These are phyloP conservation scores for Didymella keratinophila DNA, from an alignment of 2,329 filamentous ascomycete genomes.

Conservation along the genomic window DNA sequence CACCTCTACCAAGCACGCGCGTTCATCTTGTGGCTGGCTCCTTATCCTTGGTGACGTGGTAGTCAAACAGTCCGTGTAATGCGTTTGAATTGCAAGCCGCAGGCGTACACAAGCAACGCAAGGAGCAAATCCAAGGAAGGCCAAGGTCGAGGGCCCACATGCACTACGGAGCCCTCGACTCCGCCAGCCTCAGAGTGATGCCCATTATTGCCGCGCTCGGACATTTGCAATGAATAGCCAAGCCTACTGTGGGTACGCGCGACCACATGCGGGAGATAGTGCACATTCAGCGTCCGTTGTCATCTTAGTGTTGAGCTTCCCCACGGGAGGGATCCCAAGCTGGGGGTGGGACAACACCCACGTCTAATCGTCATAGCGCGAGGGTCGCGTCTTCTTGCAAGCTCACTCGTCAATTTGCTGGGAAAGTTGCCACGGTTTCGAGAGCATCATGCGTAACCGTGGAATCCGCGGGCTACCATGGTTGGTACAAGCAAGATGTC, in stretches of 20 bases:
- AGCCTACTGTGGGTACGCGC: slow-evolving; percentile 24
- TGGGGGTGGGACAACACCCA: slow-evolving; percentile 17
- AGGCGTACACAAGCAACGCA: slow-evolving; percentile 48
- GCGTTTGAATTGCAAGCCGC: slow-evolving; percentile 36
- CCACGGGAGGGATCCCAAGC: slow-evolving; percentile 14
- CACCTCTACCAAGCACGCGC: slow-evolving; percentile 41
- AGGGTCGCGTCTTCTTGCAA: not conserved
- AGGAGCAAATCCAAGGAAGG: slow-evolving; percentile 46
- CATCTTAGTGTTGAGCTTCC: slow-evolving; percentile 28
- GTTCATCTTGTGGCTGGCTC: slow-evolving; percentile 36
- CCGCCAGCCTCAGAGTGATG: slow-evolving; percentile 38
- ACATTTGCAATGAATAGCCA: slow-evolving; percentile 28
- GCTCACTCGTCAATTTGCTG: slow-evolving; percentile 5
- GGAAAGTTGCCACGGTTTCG: slow-evolving; percentile 6
- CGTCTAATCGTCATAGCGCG: slow-evolving; percentile 12
- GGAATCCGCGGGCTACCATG: slow-evolving; percentile 23
- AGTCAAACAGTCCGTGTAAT: slow-evolving; percentile 44
- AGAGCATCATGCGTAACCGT: slow-evolving; percentile 26
- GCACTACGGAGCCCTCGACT: slow-evolving; percentile 38
- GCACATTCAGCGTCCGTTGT: slow-evolving; percentile 24
- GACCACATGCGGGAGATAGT: slow-evolving; percentile 26
- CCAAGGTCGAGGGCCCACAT: slow-evolving; percentile 39
- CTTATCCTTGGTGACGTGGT: slow-evolving; percentile 46
- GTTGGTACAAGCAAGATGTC: slow-evolving; percentile 24
- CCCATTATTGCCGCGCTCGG: slow-evolving; percentile 35